Conservation (phyloP, 2,329 filamentous ascomycete species). For the Apiospora rasikravindrae region DNA sequence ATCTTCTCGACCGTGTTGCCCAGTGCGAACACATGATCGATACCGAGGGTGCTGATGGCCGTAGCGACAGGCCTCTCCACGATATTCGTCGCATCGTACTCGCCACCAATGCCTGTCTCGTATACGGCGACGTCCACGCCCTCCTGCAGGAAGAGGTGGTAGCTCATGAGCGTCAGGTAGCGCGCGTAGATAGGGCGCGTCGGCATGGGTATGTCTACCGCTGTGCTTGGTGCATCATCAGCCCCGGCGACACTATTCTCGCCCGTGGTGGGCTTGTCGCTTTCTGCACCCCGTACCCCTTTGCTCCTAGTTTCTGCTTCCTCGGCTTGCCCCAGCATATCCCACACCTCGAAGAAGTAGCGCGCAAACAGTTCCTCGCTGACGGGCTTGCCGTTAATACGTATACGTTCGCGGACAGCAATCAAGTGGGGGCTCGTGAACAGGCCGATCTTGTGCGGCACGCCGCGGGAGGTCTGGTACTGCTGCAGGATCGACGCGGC, state of each 20-base stretch:
- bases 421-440: constrained; percentile 75
- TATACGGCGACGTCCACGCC: constrained; percentile 67
- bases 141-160: constrained; percentile 69
- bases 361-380: constrained; percentile 63
- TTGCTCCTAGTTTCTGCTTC: constrained; percentile 28
- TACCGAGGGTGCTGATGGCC: constrained; percentile 69
- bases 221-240: constrained; percentile 30
- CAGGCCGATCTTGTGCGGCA: constrained; percentile 59
- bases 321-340: constrained; percentile 51
- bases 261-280: background rate
- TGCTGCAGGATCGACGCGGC: constrained; percentile 65
- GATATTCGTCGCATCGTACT: constrained; percentile 72
- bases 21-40: constrained; percentile 70
- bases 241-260: background rate
- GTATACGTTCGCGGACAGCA: constrained; percentile 70
- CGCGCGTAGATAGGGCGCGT: constrained; percentile 63
- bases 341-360: constrained; percentile 74
- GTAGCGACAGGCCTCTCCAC: constrained; percentile 62
- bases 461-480: constrained; percentile 44
- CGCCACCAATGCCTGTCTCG: constrained; percentile 71
- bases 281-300: background rate
- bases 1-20: constrained; percentile 69
- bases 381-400: constrained; percentile 63
- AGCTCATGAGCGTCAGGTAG: constrained; percentile 69
- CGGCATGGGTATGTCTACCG: constrained; percentile 40